Evolutionary conservation across 148 eudicot species (phyloP), one percentile per base, ranked within the genome.

Genomic region (Dysphania ambrosioides): DNA sequence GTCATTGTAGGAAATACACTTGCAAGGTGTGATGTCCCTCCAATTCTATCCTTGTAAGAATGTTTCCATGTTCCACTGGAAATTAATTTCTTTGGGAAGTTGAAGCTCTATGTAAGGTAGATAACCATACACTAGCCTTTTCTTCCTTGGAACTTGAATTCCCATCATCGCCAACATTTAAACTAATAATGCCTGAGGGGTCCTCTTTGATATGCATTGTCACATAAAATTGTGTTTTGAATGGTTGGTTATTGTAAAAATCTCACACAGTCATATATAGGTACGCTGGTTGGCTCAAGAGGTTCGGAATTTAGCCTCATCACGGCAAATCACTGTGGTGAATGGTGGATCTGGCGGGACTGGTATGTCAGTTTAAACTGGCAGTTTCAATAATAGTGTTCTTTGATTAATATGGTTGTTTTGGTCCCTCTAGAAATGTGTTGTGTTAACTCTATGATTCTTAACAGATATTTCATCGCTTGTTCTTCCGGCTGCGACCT

Each of bases 241-340:
- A 75, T 40, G 65, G 30, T 59, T 51, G 27, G 13, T 62, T 62
- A 29, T 53, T 27, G 21, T 27, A 8, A 34, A 63, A 63, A 24
- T n/a, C n/a, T n/a, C 55, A 71, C 62, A 11, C 24, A 27, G 73
- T 36, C 31, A 42, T 53, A 74, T 75, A 53, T 84, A 94, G 98
- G 89, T 91, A 80, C 91, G 87, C n/a, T 82, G 96, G 81, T 82
- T 94, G 73, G 90, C 93, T 49, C 86, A 85, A 82, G 98, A 94
- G 78, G 85, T 94, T 41, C 87, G 96, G 41, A 93, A 87, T 49
- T 55, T 91, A 79, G 87, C 96, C 59, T 85, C 88, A 58, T 67
- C 87, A 31, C 79, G 89, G 47, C 93, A 85, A 78, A 87, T 94
- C 66, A 94, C 93, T 44, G 90, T 93, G 79, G 83, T 91, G 57